A percentile compares a stretch with the other conserved stretches of the same genome.
Evolutionary conservation across 805 yeast species (phyloP).

Genomic region (Henningerozyma blattae): DNA sequence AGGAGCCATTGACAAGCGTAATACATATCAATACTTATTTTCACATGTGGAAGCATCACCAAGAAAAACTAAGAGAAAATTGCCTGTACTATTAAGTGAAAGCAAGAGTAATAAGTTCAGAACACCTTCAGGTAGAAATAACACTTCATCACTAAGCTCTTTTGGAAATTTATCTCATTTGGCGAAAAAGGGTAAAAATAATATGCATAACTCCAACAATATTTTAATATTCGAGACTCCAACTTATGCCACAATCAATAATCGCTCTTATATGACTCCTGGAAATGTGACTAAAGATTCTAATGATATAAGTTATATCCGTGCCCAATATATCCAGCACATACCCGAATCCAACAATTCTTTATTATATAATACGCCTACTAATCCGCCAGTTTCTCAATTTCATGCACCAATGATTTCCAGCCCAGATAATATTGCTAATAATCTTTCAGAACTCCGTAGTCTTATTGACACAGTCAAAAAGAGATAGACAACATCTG

Average conservation of each 20-base stretch:
- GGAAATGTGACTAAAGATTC: neutral
- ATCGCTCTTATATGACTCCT: too few species aligned
- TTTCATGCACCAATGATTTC: too few species aligned
- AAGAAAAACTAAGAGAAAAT: conserved; percentile 15
- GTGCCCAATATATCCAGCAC: neutral
- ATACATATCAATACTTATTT: conserved; percentile 20
- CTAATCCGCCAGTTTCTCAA: too few species aligned
- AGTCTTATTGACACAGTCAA: conserved; percentile 15
- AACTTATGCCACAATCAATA: too few species aligned
- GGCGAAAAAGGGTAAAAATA: conserved; percentile 15
- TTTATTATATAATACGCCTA: too few species aligned
- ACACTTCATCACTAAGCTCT: conserved; percentile 4
- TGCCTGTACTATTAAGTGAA: conserved; percentile 22
- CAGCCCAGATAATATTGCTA: conserved; percentile 1
- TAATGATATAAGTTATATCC: conserved; percentile 1
- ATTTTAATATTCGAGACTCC: too few species aligned
- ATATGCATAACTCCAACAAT: too few species aligned
- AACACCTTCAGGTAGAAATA: conserved; percentile 14
- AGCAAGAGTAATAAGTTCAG: conserved; percentile 14
- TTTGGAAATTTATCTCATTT: conserved; percentile 19
- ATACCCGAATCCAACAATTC: neutral
- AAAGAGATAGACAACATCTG: conserved; percentile 6
- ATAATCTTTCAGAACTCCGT: conserved; percentile 8
- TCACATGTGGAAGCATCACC: conserved; percentile 22
- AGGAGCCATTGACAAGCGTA: conserved; percentile 8